These are phyloP conservation scores for Pterocarpus santalinus DNA, from an alignment of 306 rosid species.

Conservation along the genomic window DNA sequence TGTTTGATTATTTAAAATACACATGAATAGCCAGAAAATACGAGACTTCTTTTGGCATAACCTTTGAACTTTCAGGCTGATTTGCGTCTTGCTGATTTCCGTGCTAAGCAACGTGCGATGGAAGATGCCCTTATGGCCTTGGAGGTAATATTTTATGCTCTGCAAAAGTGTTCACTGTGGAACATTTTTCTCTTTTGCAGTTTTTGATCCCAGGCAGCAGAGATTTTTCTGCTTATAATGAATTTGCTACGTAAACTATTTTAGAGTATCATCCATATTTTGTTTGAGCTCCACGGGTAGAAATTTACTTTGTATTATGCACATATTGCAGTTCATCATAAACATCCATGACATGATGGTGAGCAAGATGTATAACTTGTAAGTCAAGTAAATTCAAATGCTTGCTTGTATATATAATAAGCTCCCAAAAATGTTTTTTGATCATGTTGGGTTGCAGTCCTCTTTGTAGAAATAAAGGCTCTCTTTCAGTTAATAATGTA, in stretches of 20 bases:
- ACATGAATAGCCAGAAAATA: conserved; percentile 5
- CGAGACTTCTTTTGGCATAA: conserved; percentile 36
- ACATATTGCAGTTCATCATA: conserved; percentile 78
- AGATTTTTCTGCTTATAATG: conserved; percentile 10
- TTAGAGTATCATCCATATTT: conserved; percentile 19
- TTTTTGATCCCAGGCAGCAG: conserved; percentile 10
- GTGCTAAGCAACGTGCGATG: conserved; percentile 96
- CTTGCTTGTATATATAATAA: conserved; percentile 31
- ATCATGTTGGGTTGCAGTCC: conserved; percentile 65
- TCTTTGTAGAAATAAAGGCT: conserved; percentile 54
- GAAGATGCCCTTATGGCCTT: conserved; percentile 93
- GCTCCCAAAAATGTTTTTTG: conserved; percentile 40
- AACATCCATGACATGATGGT: conserved; percentile 82
- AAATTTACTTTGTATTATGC: conserved; percentile 34
- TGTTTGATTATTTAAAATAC: conserved; percentile 28
- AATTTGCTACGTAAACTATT: neutral
- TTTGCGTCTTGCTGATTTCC: conserved; percentile 87
- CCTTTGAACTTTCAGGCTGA: conserved; percentile 75
- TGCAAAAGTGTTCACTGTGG: conserved; percentile 4
- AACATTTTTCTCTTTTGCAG: conserved; percentile 1
- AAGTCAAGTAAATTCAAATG: conserved; percentile 52
- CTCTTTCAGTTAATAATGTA: conserved; percentile 57
- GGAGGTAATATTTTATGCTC: conserved; percentile 67
- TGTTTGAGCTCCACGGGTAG: conserved; percentile 17
- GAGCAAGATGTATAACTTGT: conserved; percentile 78